Base-by-base conservation (phyloP, 2,329 filamentous ascomycete genomes). In the Colletotrichum falcatum region DNA sequence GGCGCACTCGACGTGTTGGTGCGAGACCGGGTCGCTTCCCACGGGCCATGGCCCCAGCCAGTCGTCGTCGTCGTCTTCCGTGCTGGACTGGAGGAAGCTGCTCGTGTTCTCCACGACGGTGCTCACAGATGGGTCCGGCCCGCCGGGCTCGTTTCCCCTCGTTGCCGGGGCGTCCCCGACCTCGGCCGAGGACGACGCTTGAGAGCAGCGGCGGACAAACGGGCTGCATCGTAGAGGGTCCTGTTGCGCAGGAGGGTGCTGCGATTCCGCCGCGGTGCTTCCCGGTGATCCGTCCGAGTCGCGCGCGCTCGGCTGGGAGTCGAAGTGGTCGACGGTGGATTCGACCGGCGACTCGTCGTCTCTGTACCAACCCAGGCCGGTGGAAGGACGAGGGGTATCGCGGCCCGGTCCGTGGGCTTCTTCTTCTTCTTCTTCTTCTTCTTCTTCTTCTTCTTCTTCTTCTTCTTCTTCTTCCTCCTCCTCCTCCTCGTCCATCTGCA, bases 361-460 rank as follows among this genome's bases (percentile, higher is more conserved):
- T 12, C 59, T 54, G 46, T 65, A 59, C 66, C 66, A 69, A 18
- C 37, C 61, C 42, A 69, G 46, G 14, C 61, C 28, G 16, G 54
- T 28, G 11, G 23, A 2, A 30, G 66, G 66, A 5, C 66, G 66
- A 14, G 46, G 11, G 4, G 20, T 54, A 3, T 20, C 42, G 8
- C 18, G 35, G 56, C 23, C n/a, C 26, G 28, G n/a, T 7, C 1
- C 35, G 18, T 44, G 7, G 12, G 28, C 11, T 7, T 2, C 18
- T 7, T 62, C 28, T 4, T 33, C n/a, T n/a, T n/a, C n/a, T n/a
- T n/a, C n/a, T n/a, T n/a, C n/a, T n/a, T n/a, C 11, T 7, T 2
- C 18, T 7, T 62, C 28, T 4, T 33, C 11, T 7, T 2, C 18
- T 7, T 62, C 28, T 4, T 33, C 11, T 7, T 2, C 18, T 7